Evolutionary conservation across 78 protist species (phyloP), one percentile per base, ranked within the genome.

Genomic region (Protostelium mycophagum): DNA sequence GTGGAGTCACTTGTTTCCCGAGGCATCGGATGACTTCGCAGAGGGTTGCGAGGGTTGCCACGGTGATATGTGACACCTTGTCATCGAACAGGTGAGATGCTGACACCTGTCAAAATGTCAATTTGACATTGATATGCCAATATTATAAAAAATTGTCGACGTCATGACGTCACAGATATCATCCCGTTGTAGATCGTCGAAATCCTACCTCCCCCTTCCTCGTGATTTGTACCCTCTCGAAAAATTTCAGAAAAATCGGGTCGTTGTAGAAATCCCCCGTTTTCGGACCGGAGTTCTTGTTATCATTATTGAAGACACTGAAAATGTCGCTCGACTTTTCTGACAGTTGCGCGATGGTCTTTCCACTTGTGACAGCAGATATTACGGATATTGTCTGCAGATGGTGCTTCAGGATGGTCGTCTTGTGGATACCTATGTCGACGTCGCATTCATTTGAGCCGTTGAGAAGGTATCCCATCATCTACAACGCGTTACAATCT

Each of bases 11-110:
- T 0, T 91, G 28, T 38, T 92, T 92, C n/a, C 91, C 91, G 28
- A 91, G 88, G 85, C 94, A 92, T 63, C 85, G 63, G 31, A 92
- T 31, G 28, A 92, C 90, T 28, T 90, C 94, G 0, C 92, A 83
- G 9, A 92, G 38, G 0, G 91, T 89, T n/a, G 88, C 94, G 31
- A 92, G 90, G 35, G 90, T 63, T 0, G 91, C 63, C 85, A 86
- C 87, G n/a, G 92, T 34, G 5, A 92, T 35, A 38, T 92, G 94
- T 9, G 86, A 73, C 73, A 92, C 89, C 35, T 87, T 88, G 85
- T 92, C 94, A 0, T 51, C 73, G 73, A 51, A 51, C 73, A 51
- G 73, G 16, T 51, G 5, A 5, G 73, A 51, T 25, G 73, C 73
- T 16, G 73, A 51, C 5, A 51, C 73, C 73, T 51, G 16, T 51